phyloP scores from a whole-genome alignment of 2,329 filamentous ascomycete species.

The Trichoderma aggressivum region DNA sequence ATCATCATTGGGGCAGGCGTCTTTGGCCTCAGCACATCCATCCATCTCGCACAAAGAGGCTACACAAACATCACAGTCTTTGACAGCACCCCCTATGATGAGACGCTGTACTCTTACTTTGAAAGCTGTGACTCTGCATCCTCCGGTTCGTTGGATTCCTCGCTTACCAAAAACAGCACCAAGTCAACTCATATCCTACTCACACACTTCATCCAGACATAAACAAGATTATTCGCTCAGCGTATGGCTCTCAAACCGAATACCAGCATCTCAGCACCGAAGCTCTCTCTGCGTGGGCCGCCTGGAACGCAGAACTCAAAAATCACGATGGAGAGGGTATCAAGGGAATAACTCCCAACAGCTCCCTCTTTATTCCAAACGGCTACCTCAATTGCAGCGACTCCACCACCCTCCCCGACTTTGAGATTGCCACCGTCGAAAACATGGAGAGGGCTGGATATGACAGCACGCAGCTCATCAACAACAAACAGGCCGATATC shows the following conservation, averaged over 20 bases:
- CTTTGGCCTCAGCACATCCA: conserved; percentile 37
- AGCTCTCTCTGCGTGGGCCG: conserved; percentile 40
- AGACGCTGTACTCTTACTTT: conserved; percentile 39
- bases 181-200: not conserved
- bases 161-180: no score
- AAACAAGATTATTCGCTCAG: conserved; percentile 38
- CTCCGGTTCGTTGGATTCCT: conserved; percentile 30
- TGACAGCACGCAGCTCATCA: conserved; percentile 35
- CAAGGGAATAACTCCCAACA: not conserved
- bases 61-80: conserved; percentile 47
- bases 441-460: conserved; percentile 36
- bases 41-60: conserved; percentile 35
- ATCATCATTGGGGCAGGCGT: conserved; percentile 28
- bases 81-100: conserved; percentile 44
- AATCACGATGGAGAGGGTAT: not conserved
- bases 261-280: conserved; percentile 46
- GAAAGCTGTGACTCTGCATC: conserved; percentile 43
- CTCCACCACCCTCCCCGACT: conserved; percentile 26
- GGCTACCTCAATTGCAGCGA: conserved; percentile 33
- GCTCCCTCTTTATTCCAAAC: conserved; percentile 35
- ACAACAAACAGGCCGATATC: conserved; percentile 28
- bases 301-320: conserved; percentile 43
- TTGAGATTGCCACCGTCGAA: conserved; percentile 36
- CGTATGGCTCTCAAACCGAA: conserved; percentile 40
- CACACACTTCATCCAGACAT: conserved; percentile 26